Percentiles rank a stretch among this genome's conserved stretches.
Conservation (phyloP, 345 rosid genomes). For the Corymbia maculata region DNA sequence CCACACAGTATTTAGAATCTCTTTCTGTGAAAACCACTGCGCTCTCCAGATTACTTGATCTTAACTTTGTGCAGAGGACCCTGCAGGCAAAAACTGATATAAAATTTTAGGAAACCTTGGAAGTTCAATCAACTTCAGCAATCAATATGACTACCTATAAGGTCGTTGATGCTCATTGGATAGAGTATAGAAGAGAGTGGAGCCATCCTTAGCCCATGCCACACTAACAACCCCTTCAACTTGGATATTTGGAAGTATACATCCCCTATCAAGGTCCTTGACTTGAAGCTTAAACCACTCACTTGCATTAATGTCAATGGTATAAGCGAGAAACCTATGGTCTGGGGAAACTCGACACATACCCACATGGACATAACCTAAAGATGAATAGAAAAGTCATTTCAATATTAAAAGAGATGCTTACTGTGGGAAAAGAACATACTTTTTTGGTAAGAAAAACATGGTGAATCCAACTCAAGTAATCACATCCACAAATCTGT, state of each 20-base stretch:
- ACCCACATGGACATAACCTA: constrained; percentile 86
- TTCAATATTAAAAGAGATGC: not conserved
- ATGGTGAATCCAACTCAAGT: not conserved
- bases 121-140: not conserved
- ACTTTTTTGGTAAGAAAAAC: not conserved
- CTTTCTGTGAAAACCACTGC: constrained; percentile 37
- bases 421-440: not conserved
- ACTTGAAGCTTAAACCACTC: constrained; percentile 71
- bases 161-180: constrained; percentile 68
- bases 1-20: constrained; percentile 75
- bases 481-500: not conserved
- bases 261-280: constrained; percentile 58
- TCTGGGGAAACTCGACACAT: constrained; percentile 84
- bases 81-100: constrained; percentile 22
- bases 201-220: constrained; percentile 86
- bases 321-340: constrained; percentile 77
- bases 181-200: constrained; percentile 58
- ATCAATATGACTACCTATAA: constrained; percentile 31
- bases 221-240: constrained; percentile 66
- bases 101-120: not conserved
- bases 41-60: constrained; percentile 29
- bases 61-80: constrained; percentile 54
- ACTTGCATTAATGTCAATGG: constrained; percentile 57
- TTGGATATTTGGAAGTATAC: constrained; percentile 33
- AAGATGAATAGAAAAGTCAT: not conserved